Base-by-base conservation (phyloP, 495 filamentous ascomycete species). In the Neurospora hispaniola region DNA sequence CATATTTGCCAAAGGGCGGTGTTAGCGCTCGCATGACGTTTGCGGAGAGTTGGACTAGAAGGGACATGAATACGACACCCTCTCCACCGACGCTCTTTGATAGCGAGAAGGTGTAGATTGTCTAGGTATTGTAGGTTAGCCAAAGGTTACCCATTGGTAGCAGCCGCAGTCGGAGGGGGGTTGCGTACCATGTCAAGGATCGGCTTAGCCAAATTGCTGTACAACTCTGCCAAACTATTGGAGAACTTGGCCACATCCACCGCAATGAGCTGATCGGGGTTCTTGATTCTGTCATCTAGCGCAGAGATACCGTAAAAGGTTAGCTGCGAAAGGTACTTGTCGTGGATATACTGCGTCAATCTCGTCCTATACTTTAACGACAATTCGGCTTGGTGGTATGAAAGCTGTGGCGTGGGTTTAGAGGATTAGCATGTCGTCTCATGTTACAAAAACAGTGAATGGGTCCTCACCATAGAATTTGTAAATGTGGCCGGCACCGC, bases 401-500 rank as follows among this genome's bases (percentile, higher is more conserved):
- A 94, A n/a, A 99, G 86, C 92, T 94, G 81, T 73, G 38, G 12
- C n/a, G 23, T 62, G 2, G 20, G 20, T 31, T 40, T 16, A 14
- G 40, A 70, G 9, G 3, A 35, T 79, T 59, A 76, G 66, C 59
- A 71, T 54, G 12, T 42, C 46, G 38, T 14, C 2, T 18, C 59
- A 69, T 39, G 9, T 12, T 23, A 10, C 35, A 48, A 18, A 27
- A 20, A 48, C 46, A 10, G 16, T 20, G n/a, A n/a, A n/a, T n/a
- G 10, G 6, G 20, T 20, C 20, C 91, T 79, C 80, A 96, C 92
- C 96, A 98, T 98, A 2, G 96, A 98, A 82, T 99, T 99, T 35
- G 96, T 99, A 76, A 98, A 99, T 0, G 96, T 98, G 20, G 96
- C 96, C 5, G 96, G 96, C n/a, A 99, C 86, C 59, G 96, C 94